phyloP scores from a whole-genome alignment of 371 early-diverging fungal genomes.

The Rhizomucor pusillus region DNA sequence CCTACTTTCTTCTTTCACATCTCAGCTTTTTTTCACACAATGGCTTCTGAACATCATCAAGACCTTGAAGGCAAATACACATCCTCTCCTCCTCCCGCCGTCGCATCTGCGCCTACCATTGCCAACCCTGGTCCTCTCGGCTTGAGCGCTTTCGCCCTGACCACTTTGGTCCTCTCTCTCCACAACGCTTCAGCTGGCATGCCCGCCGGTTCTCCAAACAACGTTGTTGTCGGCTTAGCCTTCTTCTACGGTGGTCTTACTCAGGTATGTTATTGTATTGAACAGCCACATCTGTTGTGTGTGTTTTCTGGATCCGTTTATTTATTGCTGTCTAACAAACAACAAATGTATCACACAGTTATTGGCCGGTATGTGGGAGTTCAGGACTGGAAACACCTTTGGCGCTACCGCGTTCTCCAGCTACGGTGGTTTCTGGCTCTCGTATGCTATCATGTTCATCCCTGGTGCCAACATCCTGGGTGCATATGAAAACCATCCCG shows the following conservation, averaged over 20 bases:
- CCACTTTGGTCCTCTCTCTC: slow-evolving; percentile 69
- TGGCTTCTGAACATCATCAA: too few relatives aligned
- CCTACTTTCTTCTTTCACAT: too few relatives aligned
- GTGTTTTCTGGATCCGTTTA: too few relatives aligned
- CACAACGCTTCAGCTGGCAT: slow-evolving; percentile 70
- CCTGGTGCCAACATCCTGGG: slow-evolving; percentile 53
- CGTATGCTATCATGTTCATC: slow-evolving; percentile 61
- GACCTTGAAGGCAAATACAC: too few relatives aligned
- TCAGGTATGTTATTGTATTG: too few relatives aligned
- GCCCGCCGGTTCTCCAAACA: slow-evolving; percentile 47
- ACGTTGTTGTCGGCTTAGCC: slow-evolving; percentile 67
- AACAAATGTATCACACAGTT: too few relatives aligned
- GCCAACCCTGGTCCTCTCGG: slow-evolving; percentile 79
- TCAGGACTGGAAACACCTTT: slow-evolving; percentile 73
- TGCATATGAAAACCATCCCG: slow-evolving; percentile 35
- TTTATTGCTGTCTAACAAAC: too few relatives aligned
- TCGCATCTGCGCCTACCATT: slow-evolving; percentile 19
- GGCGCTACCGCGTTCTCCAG: slow-evolving; percentile 82
- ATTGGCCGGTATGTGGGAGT: slow-evolving; percentile 86
- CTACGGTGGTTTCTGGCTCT: slow-evolving; percentile 80
- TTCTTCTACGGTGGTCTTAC: slow-evolving; percentile 79
- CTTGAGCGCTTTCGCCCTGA: slow-evolving; percentile 71
- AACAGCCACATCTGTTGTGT: too few relatives aligned
- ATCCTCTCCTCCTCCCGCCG: too few relatives aligned
- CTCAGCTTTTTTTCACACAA: too few relatives aligned